Evolutionary conservation across 2,329 filamentous ascomycete species (phyloP).

Genomic region (Fusarium sp.): DNA sequence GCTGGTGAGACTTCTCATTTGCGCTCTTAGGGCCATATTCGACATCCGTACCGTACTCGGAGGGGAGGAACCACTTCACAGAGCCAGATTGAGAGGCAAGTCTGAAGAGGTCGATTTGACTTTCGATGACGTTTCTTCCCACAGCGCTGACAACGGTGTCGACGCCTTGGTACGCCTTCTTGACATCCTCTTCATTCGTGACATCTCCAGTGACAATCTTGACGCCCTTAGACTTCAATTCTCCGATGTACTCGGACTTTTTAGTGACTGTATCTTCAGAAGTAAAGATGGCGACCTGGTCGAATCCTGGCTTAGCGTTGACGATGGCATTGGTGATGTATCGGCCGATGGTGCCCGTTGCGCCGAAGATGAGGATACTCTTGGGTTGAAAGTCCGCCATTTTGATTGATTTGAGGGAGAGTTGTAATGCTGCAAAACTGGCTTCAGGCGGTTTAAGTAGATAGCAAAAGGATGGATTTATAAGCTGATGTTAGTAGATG

Average conservation of each 20-base stretch:
- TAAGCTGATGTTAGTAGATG: not conserved
- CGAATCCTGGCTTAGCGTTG: constrained; percentile 53
- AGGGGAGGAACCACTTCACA: constrained; percentile 76
- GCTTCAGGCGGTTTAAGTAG: not conserved
- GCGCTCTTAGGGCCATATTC: constrained; percentile 72
- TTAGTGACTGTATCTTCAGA: constrained; percentile 29
- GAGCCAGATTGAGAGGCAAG: constrained; percentile 68
- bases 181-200: constrained; percentile 58
- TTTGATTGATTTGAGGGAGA: not conserved
- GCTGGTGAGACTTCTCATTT: constrained; percentile 76
- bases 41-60: constrained; percentile 77
- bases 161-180: constrained; percentile 72
- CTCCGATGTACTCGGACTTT: constrained; percentile 42
- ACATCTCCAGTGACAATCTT: constrained; percentile 55
- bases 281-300: constrained; percentile 56
- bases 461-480: constrained; percentile 1
- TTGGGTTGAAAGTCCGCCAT: constrained; percentile 42
- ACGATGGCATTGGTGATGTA: constrained; percentile 59
- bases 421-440: too few relatives aligned
- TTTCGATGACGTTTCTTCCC: constrained; percentile 72
- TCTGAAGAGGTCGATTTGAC: constrained; percentile 73
- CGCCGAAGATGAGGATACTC: constrained; percentile 54
- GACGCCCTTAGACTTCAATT: constrained; percentile 42
- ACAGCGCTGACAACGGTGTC: constrained; percentile 77
- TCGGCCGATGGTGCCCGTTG: constrained; percentile 59